phyloP scores from a whole-genome alignment of 1,284 basidiomycete genomes.

The Ceratobasidium sp. region DNA sequence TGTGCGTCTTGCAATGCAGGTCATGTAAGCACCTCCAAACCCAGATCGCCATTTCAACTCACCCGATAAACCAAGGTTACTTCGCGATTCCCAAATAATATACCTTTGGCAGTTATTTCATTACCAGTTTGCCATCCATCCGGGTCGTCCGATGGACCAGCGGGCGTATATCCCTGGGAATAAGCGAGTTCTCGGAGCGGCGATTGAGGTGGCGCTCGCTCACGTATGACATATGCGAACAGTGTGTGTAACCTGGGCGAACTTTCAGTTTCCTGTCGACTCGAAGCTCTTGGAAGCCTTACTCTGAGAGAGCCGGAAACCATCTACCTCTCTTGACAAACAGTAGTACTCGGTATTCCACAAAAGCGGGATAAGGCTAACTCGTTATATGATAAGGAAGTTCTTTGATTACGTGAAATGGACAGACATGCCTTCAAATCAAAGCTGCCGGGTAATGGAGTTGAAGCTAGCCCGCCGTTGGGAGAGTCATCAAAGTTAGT shows the following conservation, averaged over 20 bases:
- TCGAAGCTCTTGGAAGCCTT: background rate
- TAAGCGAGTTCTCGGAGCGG: constrained; percentile 23
- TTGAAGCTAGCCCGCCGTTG: constrained; percentile 3
- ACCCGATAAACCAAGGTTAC: constrained; percentile 9
- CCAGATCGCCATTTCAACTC: background rate
- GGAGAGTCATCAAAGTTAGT: constrained; percentile 1
- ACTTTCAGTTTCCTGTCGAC: too few species aligned
- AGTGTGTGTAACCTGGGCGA: constrained; percentile 5
- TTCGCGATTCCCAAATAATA: constrained; percentile 16
- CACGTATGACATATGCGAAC: constrained; percentile 17
- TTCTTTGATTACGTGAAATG: background rate
- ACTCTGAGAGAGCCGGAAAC: constrained; percentile 11
- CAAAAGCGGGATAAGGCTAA: constrained; percentile 23
- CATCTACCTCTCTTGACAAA: constrained; percentile 23
- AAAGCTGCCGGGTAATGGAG: constrained; percentile 4
- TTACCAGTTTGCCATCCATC: constrained; percentile 11
- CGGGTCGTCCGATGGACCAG: constrained; percentile 8
- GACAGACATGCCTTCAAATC: background rate
- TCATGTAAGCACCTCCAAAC: background rate
- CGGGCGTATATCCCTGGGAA: background rate
- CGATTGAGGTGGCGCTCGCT: constrained; percentile 16
- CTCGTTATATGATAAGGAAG: too few species aligned
- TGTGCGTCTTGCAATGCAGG: background rate
- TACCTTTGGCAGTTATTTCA: constrained; percentile 4
- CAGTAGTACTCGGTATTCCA: constrained; percentile 6